These are phyloP conservation scores for Ceratopteris richardii DNA, from an alignment of 75 land plant genomes.

Conservation along the genomic window DNA sequence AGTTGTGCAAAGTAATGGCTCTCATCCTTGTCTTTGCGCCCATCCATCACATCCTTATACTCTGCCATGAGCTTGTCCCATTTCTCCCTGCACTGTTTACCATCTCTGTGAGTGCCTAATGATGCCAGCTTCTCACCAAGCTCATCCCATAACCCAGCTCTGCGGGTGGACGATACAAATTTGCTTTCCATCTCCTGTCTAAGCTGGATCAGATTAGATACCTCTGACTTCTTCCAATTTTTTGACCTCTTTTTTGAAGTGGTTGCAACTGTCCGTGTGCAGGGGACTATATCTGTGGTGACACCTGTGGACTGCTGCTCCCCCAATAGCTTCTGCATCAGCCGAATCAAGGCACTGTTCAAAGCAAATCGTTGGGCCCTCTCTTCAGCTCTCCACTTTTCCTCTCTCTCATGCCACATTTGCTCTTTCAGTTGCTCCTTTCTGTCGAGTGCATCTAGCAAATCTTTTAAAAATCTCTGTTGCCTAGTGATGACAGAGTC, in stretches of 20 bases:
- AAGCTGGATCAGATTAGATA: conserved; percentile 24
- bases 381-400: conserved; percentile 27
- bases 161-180: conserved; percentile 13
- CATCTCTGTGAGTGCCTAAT: conserved; percentile 22
- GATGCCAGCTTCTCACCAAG: conserved; percentile 16
- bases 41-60: conserved; percentile 29
- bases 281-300: not conserved
- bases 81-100: conserved; percentile 37
- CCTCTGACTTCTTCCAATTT: conserved; percentile 47
- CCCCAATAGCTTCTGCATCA: conserved; percentile 19
- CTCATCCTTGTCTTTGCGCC: conserved; percentile 20
- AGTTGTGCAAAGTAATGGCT: conserved; percentile 29
- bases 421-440: conserved; percentile 27
- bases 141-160: conserved; percentile 32
- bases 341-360: conserved; percentile 17
- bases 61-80: conserved; percentile 41
- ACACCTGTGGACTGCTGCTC: conserved; percentile 5
- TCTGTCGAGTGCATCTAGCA: conserved; percentile 17
- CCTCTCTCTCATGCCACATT: conserved; percentile 27
- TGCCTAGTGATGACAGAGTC: conserved; percentile 16
- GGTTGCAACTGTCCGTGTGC: conserved; percentile 19
- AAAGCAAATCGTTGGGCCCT: conserved; percentile 17
- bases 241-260: conserved; percentile 38
- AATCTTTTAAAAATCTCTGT: conserved; percentile 17
- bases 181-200: conserved; percentile 25